Conservation (phyloP, 1,284 basidiomycete species). For the Cryptococcus depauperatus region DNA sequence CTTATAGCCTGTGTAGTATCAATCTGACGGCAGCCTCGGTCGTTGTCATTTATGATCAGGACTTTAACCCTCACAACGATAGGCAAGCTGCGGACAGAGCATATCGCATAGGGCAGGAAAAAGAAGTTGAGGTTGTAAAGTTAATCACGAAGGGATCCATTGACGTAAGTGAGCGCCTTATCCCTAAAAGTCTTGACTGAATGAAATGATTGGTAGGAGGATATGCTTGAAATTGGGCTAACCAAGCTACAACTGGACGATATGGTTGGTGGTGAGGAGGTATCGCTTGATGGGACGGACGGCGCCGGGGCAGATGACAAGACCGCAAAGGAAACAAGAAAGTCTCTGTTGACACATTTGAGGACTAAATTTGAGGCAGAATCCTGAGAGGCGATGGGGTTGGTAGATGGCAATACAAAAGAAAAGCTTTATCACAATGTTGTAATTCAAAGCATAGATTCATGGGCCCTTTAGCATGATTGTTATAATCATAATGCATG, state of each 20-base stretch:
- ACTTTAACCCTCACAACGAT: slow-evolving; percentile 83
- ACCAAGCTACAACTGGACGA: slow-evolving; percentile 87
- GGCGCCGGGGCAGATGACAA: slow-evolving; percentile 54
- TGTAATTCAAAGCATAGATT: background rate
- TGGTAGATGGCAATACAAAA: background rate
- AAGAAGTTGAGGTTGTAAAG: slow-evolving; percentile 59
- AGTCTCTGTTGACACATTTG: slow-evolving; percentile 67
- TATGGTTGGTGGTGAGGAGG: slow-evolving; percentile 67
- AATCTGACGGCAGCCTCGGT: slow-evolving; percentile 87
- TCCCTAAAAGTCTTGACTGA: background rate
- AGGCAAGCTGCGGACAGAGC: slow-evolving; percentile 94
- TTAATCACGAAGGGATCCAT: slow-evolving; percentile 88
- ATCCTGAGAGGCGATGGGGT: background rate
- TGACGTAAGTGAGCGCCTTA: slow-evolving; percentile 48
- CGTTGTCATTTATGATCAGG: slow-evolving; percentile 95
- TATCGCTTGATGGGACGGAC: slow-evolving; percentile 21
- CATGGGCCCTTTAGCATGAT: background rate
- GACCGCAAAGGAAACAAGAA: slow-evolving; percentile 58
- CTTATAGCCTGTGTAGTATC: slow-evolving; percentile 54
- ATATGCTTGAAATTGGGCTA: slow-evolving; percentile 80
- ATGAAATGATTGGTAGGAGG: slow-evolving; percentile 51
- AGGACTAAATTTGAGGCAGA: slow-evolving; percentile 54
- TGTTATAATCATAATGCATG: background rate
- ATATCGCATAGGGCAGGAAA: slow-evolving; percentile 68
- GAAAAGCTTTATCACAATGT: background rate